Evolutionary conservation across 1,139 yeast species (phyloP).

Genomic region (Kluyveromyces sp.): DNA sequence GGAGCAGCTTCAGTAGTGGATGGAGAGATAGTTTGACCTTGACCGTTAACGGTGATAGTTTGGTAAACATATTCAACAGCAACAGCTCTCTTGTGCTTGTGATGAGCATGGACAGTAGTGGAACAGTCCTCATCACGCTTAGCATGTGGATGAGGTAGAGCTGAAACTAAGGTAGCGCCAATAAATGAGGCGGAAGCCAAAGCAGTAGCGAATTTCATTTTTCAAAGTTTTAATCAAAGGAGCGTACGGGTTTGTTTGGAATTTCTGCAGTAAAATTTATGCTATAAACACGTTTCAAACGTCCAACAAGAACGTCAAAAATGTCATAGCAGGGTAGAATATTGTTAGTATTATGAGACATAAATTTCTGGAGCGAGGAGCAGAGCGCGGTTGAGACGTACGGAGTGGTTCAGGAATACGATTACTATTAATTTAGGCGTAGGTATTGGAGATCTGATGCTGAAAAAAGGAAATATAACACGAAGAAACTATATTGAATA

Average conservation of each 20-base stretch:
- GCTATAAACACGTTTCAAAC: too few relatives aligned
- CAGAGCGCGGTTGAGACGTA: too few relatives aligned
- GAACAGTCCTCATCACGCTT: conserved; percentile 26
- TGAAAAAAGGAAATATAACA: too few relatives aligned
- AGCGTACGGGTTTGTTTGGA: not conserved
- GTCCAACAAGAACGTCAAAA: too few relatives aligned
- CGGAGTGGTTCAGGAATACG: too few relatives aligned
- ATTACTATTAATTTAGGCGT: too few relatives aligned
- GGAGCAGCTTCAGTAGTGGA: conserved; percentile 18
- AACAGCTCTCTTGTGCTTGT: conserved; percentile 68
- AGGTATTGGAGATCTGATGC: too few relatives aligned
- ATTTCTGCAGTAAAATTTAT: too few relatives aligned
- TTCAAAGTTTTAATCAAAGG: not conserved
- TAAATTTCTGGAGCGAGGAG: too few relatives aligned
- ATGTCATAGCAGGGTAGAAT: too few relatives aligned
- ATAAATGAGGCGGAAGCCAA: conserved; percentile 23
- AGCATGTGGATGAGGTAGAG: conserved; percentile 25
- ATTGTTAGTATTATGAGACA: too few relatives aligned
- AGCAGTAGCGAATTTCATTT: conserved; percentile 34
- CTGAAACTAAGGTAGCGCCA: conserved; percentile 15
- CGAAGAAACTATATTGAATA: too few relatives aligned
- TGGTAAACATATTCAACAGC: conserved; percentile 78
- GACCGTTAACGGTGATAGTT: conserved; percentile 63
- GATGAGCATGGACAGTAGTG: conserved; percentile 30
- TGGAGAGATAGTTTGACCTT: conserved; percentile 43